Evolutionary conservation across 2,329 filamentous ascomycete species (phyloP).

Genomic region (Gaeumannomyces tritici): DNA sequence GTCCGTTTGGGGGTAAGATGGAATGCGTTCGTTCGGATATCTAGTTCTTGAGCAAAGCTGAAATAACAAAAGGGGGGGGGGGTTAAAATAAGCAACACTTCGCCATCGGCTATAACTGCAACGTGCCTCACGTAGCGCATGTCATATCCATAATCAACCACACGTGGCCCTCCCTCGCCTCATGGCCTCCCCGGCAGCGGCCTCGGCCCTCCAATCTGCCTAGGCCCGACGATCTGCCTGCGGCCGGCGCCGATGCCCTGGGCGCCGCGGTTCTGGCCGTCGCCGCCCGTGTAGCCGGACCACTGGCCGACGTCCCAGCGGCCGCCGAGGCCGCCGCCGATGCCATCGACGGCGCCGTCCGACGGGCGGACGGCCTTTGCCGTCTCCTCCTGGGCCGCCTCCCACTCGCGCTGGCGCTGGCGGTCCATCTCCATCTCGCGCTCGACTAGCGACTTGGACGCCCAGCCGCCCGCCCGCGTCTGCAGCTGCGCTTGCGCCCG

Average conservation of each 20-base stretch:
- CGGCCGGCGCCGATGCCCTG: slow-evolving; percentile 60
- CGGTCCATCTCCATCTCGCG: slow-evolving; percentile 74
- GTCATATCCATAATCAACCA: neutral
- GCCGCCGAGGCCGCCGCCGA: slow-evolving; percentile 56
- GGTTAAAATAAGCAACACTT: neutral
- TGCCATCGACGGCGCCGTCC: slow-evolving; percentile 48
- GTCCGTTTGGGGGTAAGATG: neutral
- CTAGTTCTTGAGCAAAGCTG: neutral
- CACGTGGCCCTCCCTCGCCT: neutral
- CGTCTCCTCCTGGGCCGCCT: slow-evolving; percentile 60
- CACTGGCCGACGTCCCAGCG: slow-evolving; percentile 72
- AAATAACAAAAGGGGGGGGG: neutral
- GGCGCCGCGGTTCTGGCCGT: slow-evolving; percentile 58
- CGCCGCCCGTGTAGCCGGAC: slow-evolving; percentile 65
- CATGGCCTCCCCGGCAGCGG: slow-evolving; percentile 41
- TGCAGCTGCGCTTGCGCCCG: slow-evolving; percentile 47
- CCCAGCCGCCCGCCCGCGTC: slow-evolving; percentile 52
- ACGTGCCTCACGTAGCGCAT: neutral
- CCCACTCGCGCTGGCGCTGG: slow-evolving; percentile 70
- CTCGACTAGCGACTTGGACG: slow-evolving; percentile 62
- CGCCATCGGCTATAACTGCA: neutral
- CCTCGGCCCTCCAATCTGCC: slow-evolving; percentile 72
- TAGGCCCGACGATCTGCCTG: slow-evolving; percentile 71
- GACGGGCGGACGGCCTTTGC: slow-evolving; percentile 42
- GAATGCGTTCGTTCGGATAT: neutral